Base-by-base conservation (phyloP, 495 filamentous ascomycete genomes). In the Aspergillus sparsus region DNA sequence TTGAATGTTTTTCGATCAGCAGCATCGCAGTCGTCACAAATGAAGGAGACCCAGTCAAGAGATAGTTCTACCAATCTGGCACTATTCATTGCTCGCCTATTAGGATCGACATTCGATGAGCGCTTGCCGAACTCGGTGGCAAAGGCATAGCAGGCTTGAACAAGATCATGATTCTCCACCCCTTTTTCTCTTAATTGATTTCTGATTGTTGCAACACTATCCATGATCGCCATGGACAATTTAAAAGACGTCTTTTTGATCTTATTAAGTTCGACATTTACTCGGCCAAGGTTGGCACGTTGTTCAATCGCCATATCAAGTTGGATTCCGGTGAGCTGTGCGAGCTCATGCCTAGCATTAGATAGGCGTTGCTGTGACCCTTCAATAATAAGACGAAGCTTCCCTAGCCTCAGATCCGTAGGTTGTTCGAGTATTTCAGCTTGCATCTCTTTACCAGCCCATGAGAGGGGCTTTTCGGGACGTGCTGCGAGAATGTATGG, bases 101-200 rank as follows among this genome's bases (percentile, higher is more conserved):
- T 97, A 65, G 87, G 85, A 73, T 98, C 95, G 82, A 98, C 93
- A 74, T 90, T 83, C 32, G 94, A 84, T 0, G 93, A 97, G 34
- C 94, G 86, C 73, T 97, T 93, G 7, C 94, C 94, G 68, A 98
- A 98, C 67, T 98, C 94, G 2, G 94, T 97, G 41, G 94, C 94
- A 65, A 98, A 98, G 44, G 94, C 91, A 71, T 98, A 98, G 74
- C 93, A 98, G n/a, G 92, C 96, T 69, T 98, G 94, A 62, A 98
- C 92, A 31, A 98, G 81, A 64, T 98, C 94, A 61, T 96, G 92
- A 68, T 93, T 97, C 57, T 95, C 90, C 47, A 96, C 81, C 2
- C 86, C 89, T 58, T 83, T 81, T 16, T 91, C 91, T 44, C 59
- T 71, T 5, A 80, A 62, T 73, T 98, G 93, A 58, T 87, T 83